A percentile compares a stretch with the other conserved stretches of the same genome.
Evolutionary conservation across 805 yeast species (phyloP).

Genomic region (Candida piceae): DNA sequence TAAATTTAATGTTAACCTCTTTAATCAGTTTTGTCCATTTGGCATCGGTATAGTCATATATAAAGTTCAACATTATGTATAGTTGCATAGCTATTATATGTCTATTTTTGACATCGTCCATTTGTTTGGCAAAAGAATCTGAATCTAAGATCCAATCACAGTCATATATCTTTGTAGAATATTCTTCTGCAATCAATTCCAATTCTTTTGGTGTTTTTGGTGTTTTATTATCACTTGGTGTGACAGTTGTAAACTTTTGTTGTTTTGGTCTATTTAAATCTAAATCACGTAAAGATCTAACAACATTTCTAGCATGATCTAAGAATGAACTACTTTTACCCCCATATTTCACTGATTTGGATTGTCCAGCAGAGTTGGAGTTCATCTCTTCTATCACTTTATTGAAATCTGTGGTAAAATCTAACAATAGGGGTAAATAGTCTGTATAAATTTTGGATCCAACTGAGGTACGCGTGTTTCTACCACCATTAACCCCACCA

Average conservation of each 20-base stretch:
- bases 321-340: background rate
- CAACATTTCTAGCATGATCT: background rate
- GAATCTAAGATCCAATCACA: conserved; percentile 26
- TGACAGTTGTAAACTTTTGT: background rate
- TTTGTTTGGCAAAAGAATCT: conserved; percentile 20
- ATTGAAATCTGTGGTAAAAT: conserved; percentile 14
- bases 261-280: conserved; percentile 2
- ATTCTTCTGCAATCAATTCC: conserved; percentile 8
- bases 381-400: conserved; percentile 16
- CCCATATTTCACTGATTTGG: background rate
- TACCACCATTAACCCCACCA: background rate
- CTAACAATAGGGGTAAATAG: conserved; percentile 13
- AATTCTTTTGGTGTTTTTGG: conserved; percentile 5
- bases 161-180: conserved; percentile 14
- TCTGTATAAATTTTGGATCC: conserved; percentile 10
- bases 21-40: conserved; percentile 17
- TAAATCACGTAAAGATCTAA: conserved; percentile 11
- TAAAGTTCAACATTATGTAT: conserved; percentile 19
- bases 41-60: conserved; percentile 13
- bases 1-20: conserved; percentile 14
- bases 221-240: conserved; percentile 1
- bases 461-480: background rate
- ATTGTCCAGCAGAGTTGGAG: conserved; percentile 4
- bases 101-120: conserved; percentile 13
- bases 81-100: conserved; percentile 20